Evolutionary conservation across 106 monocot genomes (phyloP).

Genomic region (Cymbidium sinense): DNA sequence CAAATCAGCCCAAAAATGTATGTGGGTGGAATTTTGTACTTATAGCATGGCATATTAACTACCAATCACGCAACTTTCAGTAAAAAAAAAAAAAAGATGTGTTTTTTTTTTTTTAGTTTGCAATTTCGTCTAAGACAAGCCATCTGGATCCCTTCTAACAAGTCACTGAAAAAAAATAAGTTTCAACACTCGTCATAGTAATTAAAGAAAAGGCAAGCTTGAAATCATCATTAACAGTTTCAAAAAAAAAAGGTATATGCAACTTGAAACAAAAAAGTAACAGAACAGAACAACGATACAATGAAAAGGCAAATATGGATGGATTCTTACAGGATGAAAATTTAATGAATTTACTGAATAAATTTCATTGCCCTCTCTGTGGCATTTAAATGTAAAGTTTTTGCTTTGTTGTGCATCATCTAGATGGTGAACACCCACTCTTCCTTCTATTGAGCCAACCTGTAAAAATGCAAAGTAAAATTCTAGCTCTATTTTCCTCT

Average conservation of each 20-base stretch:
- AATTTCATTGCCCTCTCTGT: conserved; percentile 89
- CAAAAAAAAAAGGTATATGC: background rate
- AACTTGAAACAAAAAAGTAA: background rate
- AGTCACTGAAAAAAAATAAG: no score
- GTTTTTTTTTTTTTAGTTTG: background rate
- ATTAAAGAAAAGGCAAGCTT: background rate
- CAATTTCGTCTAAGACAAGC: background rate
- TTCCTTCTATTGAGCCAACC: conserved; percentile 97
- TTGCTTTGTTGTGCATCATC: conserved; percentile 90
- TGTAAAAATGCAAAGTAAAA: conserved; percentile 20
- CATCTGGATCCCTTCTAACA: background rate
- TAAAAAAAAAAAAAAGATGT: background rate
- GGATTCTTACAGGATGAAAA: conserved; percentile 84
- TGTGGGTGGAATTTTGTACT: no score
- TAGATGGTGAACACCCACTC: conserved; percentile 94
- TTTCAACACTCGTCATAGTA: no score
- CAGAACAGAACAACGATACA: background rate
- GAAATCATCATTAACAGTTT: background rate
- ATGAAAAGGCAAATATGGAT: background rate
- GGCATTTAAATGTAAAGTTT: conserved; percentile 99
- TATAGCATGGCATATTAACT: no score
- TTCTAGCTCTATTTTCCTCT: background rate
- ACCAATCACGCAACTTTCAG: background rate
- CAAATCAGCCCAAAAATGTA: no score
- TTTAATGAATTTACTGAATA: conserved; percentile 95